Evolutionary conservation across 352 stramenopile genomes (phyloP), one percentile per base, ranked within the genome.

Genomic region (Pythium angustatum): DNA sequence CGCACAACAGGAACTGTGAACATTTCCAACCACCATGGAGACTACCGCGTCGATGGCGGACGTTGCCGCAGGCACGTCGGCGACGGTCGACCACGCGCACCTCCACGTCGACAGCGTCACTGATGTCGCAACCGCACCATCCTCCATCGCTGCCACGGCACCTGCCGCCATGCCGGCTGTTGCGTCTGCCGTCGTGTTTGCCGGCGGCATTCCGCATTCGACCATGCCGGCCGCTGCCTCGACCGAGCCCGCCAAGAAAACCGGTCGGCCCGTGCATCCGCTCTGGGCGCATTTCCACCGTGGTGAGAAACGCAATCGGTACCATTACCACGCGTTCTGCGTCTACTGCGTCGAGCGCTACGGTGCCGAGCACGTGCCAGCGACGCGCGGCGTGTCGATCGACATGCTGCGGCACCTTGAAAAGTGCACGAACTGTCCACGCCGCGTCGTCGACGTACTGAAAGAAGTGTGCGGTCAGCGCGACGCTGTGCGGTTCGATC

Each of bases 311-410:
- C 82, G 83, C 22, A 94, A 94, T 45, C 79, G 83, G 22, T 92
- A 91, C 65, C 86, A 94, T 48, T 92, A 94, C 71, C 86, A 93
- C 55, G 81, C 86, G 31, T 94, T 87, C 59, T 94, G 86, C 61
- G 72, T 81, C 9, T 94, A 91, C 71, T 94, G 85, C 58, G 73
- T 93, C 38, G 72, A 76, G 64, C 77, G 75, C 17, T 76, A 87
- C 50, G 83, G 81, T 26, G 50, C 63, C 12, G 73, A 71, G 41
- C 77, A 87, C 15, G 80, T 92, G 34, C 64, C 78, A 24, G 70
- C 85, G 45, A 94, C 79, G n/a, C 83, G 83, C 36, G 83, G 85
- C 19, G 85, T 94, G 15, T 93, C 83, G 3, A 72, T 71, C 49
- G 85, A 94, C 65, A 93, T 94, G 83, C 73, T 94, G 58, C 82